Evolutionary conservation across 176 grass and related monocot genomes (phyloP).

Genomic region (Paspalum vaginatum): DNA sequence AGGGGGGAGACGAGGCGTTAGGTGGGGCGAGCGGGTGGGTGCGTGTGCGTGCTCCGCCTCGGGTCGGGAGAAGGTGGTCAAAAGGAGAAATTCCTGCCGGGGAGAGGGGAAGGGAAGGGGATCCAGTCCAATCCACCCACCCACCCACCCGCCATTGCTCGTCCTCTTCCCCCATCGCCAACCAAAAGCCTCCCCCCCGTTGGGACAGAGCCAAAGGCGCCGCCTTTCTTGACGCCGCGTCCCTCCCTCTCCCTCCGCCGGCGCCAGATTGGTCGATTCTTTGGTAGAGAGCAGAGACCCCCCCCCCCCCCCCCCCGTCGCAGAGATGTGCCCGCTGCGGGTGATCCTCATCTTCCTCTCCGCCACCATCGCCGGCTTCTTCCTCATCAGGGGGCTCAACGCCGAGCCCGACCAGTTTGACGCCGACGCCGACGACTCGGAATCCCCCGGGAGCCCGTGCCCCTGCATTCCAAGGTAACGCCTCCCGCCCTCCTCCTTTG

Average conservation of each 20-base stretch:
- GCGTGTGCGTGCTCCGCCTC: neutral
- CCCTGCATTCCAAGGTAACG: slow-evolving; percentile 54
- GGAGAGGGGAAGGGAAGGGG: neutral
- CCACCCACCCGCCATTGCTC: neutral
- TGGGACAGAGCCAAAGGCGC: slow-evolving; percentile 1
- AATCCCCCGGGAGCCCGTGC: slow-evolving; percentile 18
- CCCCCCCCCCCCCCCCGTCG: too few species aligned
- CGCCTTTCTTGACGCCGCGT: neutral
- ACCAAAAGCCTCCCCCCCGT: neutral
- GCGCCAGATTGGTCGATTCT: neutral
- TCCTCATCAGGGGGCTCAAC: slow-evolving; percentile 70
- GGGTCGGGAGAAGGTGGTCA: slow-evolving; percentile 4
- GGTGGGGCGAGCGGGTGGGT: neutral
- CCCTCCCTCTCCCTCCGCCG: neutral
- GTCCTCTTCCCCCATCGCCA: neutral
- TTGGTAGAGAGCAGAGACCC: too few species aligned
- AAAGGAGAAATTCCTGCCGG: neutral
- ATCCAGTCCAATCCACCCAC: neutral
- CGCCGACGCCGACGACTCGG: slow-evolving; percentile 37
- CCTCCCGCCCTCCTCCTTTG: neutral
- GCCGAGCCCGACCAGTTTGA: slow-evolving; percentile 53
- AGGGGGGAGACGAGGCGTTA: neutral
- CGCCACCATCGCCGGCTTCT: slow-evolving; percentile 94
- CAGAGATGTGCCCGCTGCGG: slow-evolving; percentile 79
- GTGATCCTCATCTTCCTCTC: slow-evolving; percentile 95